Conservation (phyloP, 768 basidiomycete species). For the Hygrophorus russula region DNA sequence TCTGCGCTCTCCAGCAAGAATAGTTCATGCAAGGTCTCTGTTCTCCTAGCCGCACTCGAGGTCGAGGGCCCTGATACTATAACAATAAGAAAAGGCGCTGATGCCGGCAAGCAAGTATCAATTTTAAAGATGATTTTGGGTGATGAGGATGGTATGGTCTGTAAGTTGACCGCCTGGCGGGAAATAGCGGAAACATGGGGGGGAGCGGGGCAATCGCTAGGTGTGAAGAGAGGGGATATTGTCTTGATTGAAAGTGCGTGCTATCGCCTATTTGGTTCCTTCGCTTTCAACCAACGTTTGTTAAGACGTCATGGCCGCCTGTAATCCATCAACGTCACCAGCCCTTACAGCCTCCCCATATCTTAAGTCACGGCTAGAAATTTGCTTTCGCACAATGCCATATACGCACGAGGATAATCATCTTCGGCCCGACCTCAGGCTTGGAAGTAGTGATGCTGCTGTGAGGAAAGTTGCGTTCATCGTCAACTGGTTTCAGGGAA, state of each 20-base stretch:
- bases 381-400: slow-evolving; percentile 76
- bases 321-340: slow-evolving; percentile 31
- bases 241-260: slow-evolving; percentile 57
- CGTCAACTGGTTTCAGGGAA: slow-evolving; percentile 62
- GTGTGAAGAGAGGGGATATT: slow-evolving; percentile 60
- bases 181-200: slow-evolving; percentile 70
- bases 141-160: slow-evolving; percentile 57
- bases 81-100: slow-evolving; percentile 52
- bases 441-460: slow-evolving; percentile 57
- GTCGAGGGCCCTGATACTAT: slow-evolving; percentile 68
- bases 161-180: slow-evolving; percentile 71
- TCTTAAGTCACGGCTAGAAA: slow-evolving; percentile 46
- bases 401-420: slow-evolving; percentile 44
- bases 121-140: slow-evolving; percentile 63
- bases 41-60: slow-evolving; percentile 61
- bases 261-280: slow-evolving; percentile 3
- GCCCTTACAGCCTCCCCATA: slow-evolving; percentile 60
- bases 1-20: slow-evolving; percentile 24
- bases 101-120: slow-evolving; percentile 60
- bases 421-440: slow-evolving; percentile 60
- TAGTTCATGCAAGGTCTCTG: slow-evolving; percentile 37
- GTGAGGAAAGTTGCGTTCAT: slow-evolving; percentile 58
- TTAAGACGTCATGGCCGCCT: slow-evolving; percentile 42
- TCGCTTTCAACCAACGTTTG: slow-evolving; percentile 2
- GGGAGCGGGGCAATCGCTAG: slow-evolving; percentile 25